phyloP scores from a whole-genome alignment of 495 filamentous ascomycete genomes.

The Penicillium ucsense region DNA sequence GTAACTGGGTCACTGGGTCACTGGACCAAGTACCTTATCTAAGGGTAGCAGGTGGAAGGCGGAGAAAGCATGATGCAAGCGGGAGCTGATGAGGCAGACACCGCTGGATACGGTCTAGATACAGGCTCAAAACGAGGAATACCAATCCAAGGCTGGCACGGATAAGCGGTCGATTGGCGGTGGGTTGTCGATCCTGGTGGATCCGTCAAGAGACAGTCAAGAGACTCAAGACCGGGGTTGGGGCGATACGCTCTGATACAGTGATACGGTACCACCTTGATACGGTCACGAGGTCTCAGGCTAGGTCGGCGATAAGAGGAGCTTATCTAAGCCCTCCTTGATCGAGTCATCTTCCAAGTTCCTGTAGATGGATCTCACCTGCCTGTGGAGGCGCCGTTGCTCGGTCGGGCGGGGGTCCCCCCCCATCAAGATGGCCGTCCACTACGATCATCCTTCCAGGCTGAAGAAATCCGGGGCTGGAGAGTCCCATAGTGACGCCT shows the following conservation, averaged over 20 bases:
- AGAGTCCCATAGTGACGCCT: too few species aligned
- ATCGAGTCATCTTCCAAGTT: too few species aligned
- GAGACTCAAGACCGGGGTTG: constrained; percentile 4
- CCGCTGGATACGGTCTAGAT: neutral
- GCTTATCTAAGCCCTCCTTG: too few species aligned
- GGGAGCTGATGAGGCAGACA: constrained; percentile 3
- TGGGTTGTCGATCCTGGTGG: constrained; percentile 21
- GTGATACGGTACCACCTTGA: neutral
- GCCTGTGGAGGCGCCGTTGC: too few species aligned
- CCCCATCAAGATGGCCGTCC: too few species aligned
- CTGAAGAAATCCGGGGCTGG: too few species aligned
- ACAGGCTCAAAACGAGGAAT: constrained; percentile 4
- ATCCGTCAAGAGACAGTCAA: neutral
- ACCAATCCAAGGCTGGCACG: constrained; percentile 19
- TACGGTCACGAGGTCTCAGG: constrained; percentile 3
- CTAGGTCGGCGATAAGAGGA: too few species aligned
- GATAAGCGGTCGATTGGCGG: constrained; percentile 20
- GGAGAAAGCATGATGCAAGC: constrained; percentile 36
- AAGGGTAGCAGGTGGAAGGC: constrained; percentile 26
- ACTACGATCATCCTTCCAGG: too few species aligned
- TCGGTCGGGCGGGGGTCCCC: too few species aligned
- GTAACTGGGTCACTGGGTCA: constrained; percentile 10
- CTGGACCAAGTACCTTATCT: constrained; percentile 18
- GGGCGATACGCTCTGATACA: constrained; percentile 7
- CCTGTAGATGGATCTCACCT: too few species aligned